Base-by-base conservation (phyloP, 2,329 filamentous ascomycete species). In the Elsinoe fawcettii region DNA sequence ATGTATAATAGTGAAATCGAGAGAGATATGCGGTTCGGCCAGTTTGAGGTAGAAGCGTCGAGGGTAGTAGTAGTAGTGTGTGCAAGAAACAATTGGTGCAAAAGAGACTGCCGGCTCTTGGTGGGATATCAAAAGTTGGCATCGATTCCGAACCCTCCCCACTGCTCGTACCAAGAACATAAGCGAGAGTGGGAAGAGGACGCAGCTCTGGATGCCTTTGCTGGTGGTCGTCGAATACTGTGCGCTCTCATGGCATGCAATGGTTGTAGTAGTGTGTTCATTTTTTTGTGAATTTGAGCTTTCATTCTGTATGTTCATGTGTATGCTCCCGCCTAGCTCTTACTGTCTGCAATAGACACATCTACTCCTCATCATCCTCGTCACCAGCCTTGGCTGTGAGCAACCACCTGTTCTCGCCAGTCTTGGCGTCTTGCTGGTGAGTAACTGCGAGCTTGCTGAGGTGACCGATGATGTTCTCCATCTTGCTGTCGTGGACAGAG, bases 381-480 rank as follows among this genome's bases (percentile, higher is more conserved):
- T 75, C 73, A 18, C 63, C 62, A 8, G 70, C 70, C 68, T 75
- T 76, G 46, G 71, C 67, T 44, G 69, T 71, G 60, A 78, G 67
- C 47, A 72, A 65, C 66, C 73, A 80, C 56, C 75, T 69, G 63
- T 69, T 69, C 53, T 69, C 70, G 53, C 72, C 74, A 51, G 67
- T 69, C 62, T 74, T 66, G 64, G 75, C 75, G 64, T 81, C 79
- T 53, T 66, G 69, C 67, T 81, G 78, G 69, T 84, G 80, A 71
- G 80, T 77, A 63, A 84, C 70, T 34, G 81, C 79, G 61, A 85
- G 73, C 75, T 85, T 85, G 74, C 79, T 80, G 60, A 86, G 76
- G 62, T 82, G 80, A 51, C 77, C 78, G 64, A 86, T 78, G 71
- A 84, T 81, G 73, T 85, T 84, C 77, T 85, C 82, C 69, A 85